Conservation (phyloP, 768 basidiomycete genomes). For the Imleria badia region DNA sequence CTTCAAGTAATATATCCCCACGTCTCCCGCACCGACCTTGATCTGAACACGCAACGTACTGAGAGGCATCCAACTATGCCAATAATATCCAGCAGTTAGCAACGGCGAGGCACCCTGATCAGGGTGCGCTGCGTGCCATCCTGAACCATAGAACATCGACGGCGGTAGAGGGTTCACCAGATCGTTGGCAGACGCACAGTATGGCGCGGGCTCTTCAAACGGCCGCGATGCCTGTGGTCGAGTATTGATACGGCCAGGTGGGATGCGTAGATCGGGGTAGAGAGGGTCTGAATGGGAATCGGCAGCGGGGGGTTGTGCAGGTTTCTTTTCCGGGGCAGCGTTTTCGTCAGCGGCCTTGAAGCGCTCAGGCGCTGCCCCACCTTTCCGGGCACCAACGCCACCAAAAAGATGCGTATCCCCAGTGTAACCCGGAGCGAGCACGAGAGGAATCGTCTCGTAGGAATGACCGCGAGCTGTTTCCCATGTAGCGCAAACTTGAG, state of each 20-base stretch:
- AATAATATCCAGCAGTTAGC: conserved; percentile 78
- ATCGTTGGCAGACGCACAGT: conserved; percentile 96
- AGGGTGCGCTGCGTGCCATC: conserved; percentile 84
- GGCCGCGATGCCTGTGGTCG: conserved; percentile 51
- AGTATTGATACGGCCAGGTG: conserved; percentile 68
- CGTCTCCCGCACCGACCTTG: conserved; percentile 83
- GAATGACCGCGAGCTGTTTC: conserved; percentile 63
- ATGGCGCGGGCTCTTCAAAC: conserved; percentile 87
- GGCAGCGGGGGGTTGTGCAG: conserved; percentile 1
- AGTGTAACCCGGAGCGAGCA: conserved; percentile 37
- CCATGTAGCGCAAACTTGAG: conserved; percentile 89
- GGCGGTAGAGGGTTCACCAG: conserved; percentile 96
- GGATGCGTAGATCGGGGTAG: conserved; percentile 48
- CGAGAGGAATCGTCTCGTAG: conserved; percentile 55
- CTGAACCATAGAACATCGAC: conserved; percentile 89
- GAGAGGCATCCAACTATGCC: conserved; percentile 85
- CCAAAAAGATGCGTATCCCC: conserved; percentile 68
- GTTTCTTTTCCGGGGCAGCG: conserved; percentile 31
- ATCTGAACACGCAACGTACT: conserved; percentile 83
- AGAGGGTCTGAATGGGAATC: conserved; percentile 21
- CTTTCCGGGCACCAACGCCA: conserved; percentile 81
- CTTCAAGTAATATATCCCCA: conserved; percentile 86
- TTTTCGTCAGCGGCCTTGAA: conserved; percentile 33
- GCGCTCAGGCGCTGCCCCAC: conserved; percentile 54
- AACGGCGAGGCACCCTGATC: conserved; percentile 43